These are phyloP conservation scores for Eucalyptus regnans DNA, from an alignment of 345 rosid species.

Conservation along the genomic window DNA sequence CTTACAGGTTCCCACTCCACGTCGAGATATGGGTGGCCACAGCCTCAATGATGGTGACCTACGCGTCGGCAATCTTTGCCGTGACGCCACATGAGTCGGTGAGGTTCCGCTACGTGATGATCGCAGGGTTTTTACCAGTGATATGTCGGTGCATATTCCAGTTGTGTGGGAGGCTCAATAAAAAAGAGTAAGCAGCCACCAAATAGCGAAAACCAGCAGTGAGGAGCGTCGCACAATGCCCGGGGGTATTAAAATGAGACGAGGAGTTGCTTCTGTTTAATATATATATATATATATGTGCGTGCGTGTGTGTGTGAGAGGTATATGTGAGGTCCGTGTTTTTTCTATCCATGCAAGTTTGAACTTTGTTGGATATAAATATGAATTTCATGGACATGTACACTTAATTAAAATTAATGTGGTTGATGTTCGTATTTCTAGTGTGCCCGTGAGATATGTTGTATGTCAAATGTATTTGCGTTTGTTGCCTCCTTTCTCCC, in stretches of 20 bases:
- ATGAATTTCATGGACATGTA: background rate
- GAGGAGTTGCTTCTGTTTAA: background rate
- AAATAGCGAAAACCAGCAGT: background rate
- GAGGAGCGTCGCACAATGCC: background rate
- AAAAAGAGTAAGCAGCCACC: background rate
- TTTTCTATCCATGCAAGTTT: background rate
- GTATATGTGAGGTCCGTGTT: background rate
- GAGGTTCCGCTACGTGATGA: background rate
- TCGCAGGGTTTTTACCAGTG: background rate
- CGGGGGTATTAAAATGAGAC: background rate
- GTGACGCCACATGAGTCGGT: background rate
- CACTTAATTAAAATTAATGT: background rate
- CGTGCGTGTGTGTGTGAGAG: too few relatives aligned
- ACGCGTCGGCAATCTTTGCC: background rate
- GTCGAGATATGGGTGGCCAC: background rate
- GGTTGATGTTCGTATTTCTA: background rate
- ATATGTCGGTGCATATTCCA: background rate
- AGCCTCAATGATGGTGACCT: background rate
- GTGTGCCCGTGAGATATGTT: background rate
- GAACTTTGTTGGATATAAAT: background rate
- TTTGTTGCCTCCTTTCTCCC: background rate
- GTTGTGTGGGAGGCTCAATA: accelerated
- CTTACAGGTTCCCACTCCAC: background rate
- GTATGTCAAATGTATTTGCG: background rate
- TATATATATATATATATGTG: too few relatives aligned